Evolutionary conservation across 176 grass and related monocot species (phyloP).

Genomic region (Coix lacrymajobi): DNA sequence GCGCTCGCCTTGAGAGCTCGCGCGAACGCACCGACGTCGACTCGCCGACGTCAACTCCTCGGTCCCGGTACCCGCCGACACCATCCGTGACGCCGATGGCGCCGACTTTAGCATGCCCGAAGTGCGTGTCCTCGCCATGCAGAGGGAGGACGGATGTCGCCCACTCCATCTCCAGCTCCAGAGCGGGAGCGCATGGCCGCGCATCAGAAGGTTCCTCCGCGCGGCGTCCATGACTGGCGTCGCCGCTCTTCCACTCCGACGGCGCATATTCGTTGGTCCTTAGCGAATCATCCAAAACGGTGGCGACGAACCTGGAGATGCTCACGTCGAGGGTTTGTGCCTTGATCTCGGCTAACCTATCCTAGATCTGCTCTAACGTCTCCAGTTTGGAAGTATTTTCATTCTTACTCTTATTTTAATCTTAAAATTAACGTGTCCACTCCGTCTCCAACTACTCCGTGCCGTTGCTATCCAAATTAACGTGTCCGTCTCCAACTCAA

Average conservation of each 20-base stretch:
- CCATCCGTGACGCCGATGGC: constrained; percentile 35
- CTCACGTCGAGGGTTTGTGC: not conserved
- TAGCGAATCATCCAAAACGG: not conserved
- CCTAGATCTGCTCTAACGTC: not conserved
- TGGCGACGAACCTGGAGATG: not conserved
- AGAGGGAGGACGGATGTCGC: not conserved
- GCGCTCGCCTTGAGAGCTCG: not conserved
- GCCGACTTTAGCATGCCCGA: not conserved
- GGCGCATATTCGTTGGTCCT: not conserved
- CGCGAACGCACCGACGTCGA: too few relatives aligned
- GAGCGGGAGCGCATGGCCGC: not conserved
- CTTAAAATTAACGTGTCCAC: too few relatives aligned
- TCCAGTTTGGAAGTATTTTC: too few relatives aligned
- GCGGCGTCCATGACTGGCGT: too few relatives aligned
- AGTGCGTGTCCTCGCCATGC: constrained; percentile 37
- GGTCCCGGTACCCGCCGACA: not conserved
- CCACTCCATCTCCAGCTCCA: constrained; percentile 19
- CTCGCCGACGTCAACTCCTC: not conserved
- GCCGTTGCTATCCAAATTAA: too few relatives aligned
- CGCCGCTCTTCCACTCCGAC: not conserved
- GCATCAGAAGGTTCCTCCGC: not conserved
- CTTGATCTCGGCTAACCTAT: constrained; percentile 17
- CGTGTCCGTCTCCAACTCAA: too few relatives aligned
- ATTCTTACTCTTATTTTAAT: too few relatives aligned
- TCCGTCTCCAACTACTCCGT: too few relatives aligned